phyloP scores from a whole-genome alignment of 2,329 filamentous ascomycete genomes.

The Aspergillus aculeatinus region DNA sequence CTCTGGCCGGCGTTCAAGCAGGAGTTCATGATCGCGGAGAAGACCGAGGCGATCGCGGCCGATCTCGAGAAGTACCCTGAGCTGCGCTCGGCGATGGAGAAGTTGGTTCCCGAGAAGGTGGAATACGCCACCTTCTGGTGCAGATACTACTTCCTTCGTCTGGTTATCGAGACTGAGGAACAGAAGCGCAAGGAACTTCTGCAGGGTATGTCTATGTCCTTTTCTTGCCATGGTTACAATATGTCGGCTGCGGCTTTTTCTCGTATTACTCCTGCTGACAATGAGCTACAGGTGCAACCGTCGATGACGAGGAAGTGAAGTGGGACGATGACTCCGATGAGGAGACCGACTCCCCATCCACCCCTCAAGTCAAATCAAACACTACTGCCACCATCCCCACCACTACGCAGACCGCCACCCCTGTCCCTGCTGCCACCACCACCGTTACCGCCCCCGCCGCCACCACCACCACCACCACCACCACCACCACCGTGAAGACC shows the following conservation, averaged over 20 bases:
- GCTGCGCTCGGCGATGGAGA: constrained; percentile 86
- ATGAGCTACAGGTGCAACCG: constrained; percentile 36
- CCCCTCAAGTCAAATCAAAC: constrained; percentile 42
- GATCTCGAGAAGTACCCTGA: constrained; percentile 87
- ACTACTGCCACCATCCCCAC: constrained; percentile 21
- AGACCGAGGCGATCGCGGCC: constrained; percentile 77
- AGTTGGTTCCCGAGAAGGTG: constrained; percentile 88
- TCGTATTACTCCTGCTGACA: constrained; percentile 2
- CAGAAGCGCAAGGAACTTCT: constrained; percentile 82
- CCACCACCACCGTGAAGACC: constrained; percentile 55
- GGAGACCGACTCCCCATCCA: constrained; percentile 46
- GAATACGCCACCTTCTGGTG: constrained; percentile 89
- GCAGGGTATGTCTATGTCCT: constrained; percentile 64
- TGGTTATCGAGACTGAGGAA: constrained; percentile 92
- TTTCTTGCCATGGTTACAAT: neutral
- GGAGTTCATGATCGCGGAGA: constrained; percentile 75
- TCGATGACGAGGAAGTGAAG: constrained; percentile 66
- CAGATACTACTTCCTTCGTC: constrained; percentile 90
- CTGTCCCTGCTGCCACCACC: constrained; percentile 32
- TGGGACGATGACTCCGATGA: constrained; percentile 72
- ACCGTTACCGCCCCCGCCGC: constrained; percentile 30
- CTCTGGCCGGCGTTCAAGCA: constrained; percentile 74
- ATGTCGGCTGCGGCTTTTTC: too few relatives aligned
- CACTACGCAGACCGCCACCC: constrained; percentile 20
- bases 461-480: constrained; percentile 34